Evolutionary conservation across 352 stramenopile genomes (phyloP).

Genomic region (Pythium brachiatum): DNA sequence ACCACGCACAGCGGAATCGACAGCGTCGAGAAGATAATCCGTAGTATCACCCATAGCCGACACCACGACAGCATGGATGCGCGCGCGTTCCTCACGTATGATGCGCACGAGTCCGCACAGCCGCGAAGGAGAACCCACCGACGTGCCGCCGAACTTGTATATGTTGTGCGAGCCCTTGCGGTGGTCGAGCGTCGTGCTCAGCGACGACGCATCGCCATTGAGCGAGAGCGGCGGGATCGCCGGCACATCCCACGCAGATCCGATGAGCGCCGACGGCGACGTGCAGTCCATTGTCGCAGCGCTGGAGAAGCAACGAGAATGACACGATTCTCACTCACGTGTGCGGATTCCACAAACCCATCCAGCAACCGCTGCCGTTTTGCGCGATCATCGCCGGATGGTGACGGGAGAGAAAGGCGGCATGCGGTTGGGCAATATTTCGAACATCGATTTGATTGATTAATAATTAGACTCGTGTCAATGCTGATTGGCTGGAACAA

Average conservation of each 20-base stretch:
- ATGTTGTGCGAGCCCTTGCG: conserved; percentile 60
- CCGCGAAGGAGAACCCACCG: conserved; percentile 58
- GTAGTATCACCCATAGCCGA: conserved; percentile 81
- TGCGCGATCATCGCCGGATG: conserved; percentile 17
- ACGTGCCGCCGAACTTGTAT: conserved; percentile 85
- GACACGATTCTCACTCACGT: background rate
- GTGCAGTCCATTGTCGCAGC: conserved; percentile 56
- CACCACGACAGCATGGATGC: conserved; percentile 68
- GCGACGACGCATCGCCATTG: conserved; percentile 12
- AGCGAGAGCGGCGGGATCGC: conserved; percentile 36
- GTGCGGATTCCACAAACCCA: too few species aligned
- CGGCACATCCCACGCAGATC: conserved; percentile 42
- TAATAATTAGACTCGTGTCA: background rate
- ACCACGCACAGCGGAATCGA: conserved; percentile 53
- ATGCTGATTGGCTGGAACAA: background rate
- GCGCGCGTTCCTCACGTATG: conserved; percentile 50
- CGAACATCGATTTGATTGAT: background rate
- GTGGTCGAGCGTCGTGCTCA: conserved; percentile 49
- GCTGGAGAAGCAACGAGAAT: background rate
- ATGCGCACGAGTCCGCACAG: conserved; percentile 68
- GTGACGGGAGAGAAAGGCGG: background rate
- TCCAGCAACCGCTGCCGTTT: background rate
- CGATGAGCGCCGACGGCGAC: conserved; percentile 68
- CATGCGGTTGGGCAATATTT: conserved; percentile 3
- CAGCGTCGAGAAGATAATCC: conserved; percentile 65